Conservation (phyloP, 1,284 basidiomycete genomes). For the Exobasidium rhododendri region DNA sequence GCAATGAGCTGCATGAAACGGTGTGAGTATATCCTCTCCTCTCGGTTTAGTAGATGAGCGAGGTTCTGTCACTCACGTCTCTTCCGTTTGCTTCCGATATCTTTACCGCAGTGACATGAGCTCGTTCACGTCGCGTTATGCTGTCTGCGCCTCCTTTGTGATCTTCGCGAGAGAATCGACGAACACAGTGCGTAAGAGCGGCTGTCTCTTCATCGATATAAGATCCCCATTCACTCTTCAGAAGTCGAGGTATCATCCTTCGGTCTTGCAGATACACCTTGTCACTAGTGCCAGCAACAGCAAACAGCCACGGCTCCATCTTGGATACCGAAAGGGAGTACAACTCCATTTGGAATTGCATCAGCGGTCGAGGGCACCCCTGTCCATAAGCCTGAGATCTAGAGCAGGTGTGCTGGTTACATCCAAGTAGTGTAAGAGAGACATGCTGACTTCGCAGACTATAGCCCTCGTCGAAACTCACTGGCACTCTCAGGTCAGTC, state of each 20-base stretch:
- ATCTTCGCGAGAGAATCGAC: slow-evolving; percentile 68
- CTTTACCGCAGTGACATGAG: slow-evolving; percentile 52
- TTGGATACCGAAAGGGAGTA: slow-evolving; percentile 58
- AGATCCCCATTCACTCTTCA: slow-evolving; percentile 71
- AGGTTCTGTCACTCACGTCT: slow-evolving; percentile 23
- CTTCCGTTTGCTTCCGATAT: slow-evolving; percentile 38
- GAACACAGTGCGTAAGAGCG: slow-evolving; percentile 72
- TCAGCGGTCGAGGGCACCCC: slow-evolving; percentile 65
- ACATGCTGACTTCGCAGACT: slow-evolving; percentile 38
- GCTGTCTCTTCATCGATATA: slow-evolving; percentile 54
- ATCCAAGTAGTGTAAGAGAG: slow-evolving; percentile 53
- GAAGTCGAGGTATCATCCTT: slow-evolving; percentile 67
- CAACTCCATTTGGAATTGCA: slow-evolving; percentile 57
- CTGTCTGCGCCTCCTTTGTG: slow-evolving; percentile 49
- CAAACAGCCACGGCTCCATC: slow-evolving; percentile 58
- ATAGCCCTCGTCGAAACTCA: slow-evolving; percentile 61
- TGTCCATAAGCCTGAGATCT: slow-evolving; percentile 8
- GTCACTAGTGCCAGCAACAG: slow-evolving; percentile 56
- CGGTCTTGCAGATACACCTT: slow-evolving; percentile 86
- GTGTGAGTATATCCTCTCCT: no score
- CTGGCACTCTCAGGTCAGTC: slow-evolving; percentile 71
- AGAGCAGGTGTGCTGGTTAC: slow-evolving; percentile 16
- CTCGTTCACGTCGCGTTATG: slow-evolving; percentile 2
- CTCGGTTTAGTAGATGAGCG: no score
- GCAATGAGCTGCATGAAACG: slow-evolving; percentile 23